Base-by-base conservation (phyloP, 73 alveolate genomes). In the Symbiodinium pilosum region DNA sequence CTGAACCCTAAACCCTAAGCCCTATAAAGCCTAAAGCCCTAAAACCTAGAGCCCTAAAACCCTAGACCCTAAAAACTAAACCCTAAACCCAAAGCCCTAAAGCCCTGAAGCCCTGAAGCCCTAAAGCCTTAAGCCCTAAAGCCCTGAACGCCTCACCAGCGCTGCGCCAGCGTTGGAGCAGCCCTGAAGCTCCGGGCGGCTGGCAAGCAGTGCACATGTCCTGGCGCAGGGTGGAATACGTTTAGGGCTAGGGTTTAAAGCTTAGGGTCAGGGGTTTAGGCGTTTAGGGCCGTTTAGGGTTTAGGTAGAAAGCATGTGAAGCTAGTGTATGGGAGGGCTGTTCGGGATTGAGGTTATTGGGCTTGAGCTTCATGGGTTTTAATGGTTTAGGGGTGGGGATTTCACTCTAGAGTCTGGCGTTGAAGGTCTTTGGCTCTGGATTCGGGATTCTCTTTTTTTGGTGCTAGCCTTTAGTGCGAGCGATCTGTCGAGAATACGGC, bases 141-240 rank as follows among this genome's bases (percentile, higher is more conserved):
- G 42, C 43, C 12, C 20, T n/a, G 14, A 32, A 26, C 43, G 86
- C 95, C 95, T 89, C 54, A 89, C 87, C 87, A 89, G 38, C 2
- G 98, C 91, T 0, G 98, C 98, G 21, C 84, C 81, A 8, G 98
- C 56, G 38, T 73, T 42, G 68, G 84, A 42, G 43, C 98, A 92
- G 59, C 98, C 84, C 32, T 14, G 20, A 20, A 92, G 98, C 83
- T 92, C 98, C 3, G 83, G 81, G 36, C 98, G 98, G 6, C 87
- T 34, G 42, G 92, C 16, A 34, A 92, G 92, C 92, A 92, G 43
- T 34, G 92, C 81, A 43, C 98, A 92, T 69, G 95, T 89, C 87
- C 84, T 71, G 40, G 9, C 84, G 84, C 0, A 51, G 68, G 28
- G 68, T 26, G 6, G 32, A 56, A 34, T 0, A 34, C 36, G 75